Evolutionary conservation across 371 early-diverging fungal species (phyloP).

Genomic region (Phascolomyces articulosus): DNA sequence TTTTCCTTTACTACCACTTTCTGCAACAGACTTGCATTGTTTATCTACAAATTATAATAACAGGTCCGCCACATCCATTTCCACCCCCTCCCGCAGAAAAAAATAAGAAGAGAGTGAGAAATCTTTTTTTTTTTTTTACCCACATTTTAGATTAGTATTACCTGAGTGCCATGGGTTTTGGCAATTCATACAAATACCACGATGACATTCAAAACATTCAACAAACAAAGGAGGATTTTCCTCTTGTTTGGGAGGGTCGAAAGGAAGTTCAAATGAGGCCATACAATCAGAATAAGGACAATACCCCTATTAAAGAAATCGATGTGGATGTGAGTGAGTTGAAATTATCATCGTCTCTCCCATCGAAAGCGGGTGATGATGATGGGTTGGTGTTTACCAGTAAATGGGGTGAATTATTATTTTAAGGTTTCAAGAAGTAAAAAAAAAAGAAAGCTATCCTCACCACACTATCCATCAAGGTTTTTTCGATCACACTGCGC

Average conservation of each 20-base stretch:
- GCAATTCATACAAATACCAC: conserved; percentile 7
- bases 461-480: conserved; percentile 15
- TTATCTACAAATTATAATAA: too few relatives aligned
- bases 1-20: background rate
- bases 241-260: background rate
- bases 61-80: too few relatives aligned
- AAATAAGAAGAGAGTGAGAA: too few relatives aligned
- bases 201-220: conserved; percentile 11
- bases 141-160: too few relatives aligned
- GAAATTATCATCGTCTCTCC: too few relatives aligned
- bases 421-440: background rate
- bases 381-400: too few relatives aligned
- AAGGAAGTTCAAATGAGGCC: background rate
- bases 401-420: too few relatives aligned
- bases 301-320: background rate
- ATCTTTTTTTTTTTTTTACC: too few relatives aligned
- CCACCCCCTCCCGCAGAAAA: too few relatives aligned
- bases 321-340: background rate
- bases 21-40: too few relatives aligned
- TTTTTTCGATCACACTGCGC: conserved; percentile 7
- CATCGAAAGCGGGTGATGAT: too few relatives aligned
- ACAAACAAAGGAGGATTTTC: background rate
- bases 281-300: conserved; percentile 15
- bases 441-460: background rate
- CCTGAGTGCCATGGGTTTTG: background rate